Conservation (phyloP, 208 protist species). For the Ichthyophonus hoferi region DNA sequence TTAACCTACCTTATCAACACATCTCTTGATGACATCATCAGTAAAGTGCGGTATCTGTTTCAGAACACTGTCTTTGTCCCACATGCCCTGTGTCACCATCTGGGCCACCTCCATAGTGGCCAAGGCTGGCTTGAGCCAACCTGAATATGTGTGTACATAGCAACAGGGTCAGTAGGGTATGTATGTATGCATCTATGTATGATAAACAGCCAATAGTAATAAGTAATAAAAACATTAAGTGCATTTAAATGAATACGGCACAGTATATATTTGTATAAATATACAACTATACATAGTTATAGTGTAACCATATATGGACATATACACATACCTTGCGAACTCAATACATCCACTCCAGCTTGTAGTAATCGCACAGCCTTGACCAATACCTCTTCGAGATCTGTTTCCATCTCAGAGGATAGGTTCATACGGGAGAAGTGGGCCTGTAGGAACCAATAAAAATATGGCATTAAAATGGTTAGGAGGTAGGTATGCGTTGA, state of each 20-base stretch:
- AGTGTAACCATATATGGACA: no score
- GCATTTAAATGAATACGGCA: no score
- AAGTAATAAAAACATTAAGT: no score
- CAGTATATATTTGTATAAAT: no score
- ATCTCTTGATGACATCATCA: constrained; percentile 46
- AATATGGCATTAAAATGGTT: no score
- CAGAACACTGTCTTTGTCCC: constrained; percentile 68
- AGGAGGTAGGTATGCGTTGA: no score
- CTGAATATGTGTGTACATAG: no score
- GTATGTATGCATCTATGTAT: no score
- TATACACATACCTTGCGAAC: constrained; percentile 29
- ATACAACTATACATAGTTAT: no score
- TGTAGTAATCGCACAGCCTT: constrained; percentile 48
- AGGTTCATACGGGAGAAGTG: constrained; percentile 62
- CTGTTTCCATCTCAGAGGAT: constrained; percentile 53
- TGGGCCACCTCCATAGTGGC: constrained; percentile 80
- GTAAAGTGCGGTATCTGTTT: constrained; percentile 76
- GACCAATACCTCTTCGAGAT: constrained; percentile 53
- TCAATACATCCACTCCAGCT: constrained; percentile 80
- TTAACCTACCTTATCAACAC: constrained; percentile 22
- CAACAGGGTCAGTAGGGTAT: no score
- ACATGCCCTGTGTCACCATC: constrained; percentile 79
- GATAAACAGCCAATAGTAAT: no score
- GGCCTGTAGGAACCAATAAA: no score
- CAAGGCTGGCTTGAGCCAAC: constrained; percentile 74